These are phyloP conservation scores for Rhodamnia rubescens DNA, from an alignment of 345 rosid genomes.

Conservation along the genomic window DNA sequence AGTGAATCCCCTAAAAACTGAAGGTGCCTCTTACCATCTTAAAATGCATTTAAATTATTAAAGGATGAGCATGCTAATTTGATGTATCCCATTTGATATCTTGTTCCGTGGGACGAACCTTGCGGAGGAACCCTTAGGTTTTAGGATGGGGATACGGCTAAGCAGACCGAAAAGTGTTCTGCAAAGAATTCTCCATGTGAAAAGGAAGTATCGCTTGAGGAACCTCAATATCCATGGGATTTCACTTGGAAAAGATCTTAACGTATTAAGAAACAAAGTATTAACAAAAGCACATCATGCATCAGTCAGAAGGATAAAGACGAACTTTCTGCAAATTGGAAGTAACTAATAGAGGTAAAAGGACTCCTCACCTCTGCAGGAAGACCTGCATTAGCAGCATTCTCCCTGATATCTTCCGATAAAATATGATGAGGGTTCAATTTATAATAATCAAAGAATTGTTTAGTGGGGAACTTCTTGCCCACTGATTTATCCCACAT, in stretches of 20 bases:
- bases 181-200: no score
- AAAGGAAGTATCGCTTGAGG: no score
- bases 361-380: constrained; percentile 38
- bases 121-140: no score
- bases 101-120: no score
- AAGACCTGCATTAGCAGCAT: constrained; percentile 34
- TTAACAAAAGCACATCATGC: neutral
- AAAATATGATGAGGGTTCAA: constrained; percentile 32
- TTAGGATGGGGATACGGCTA: no score
- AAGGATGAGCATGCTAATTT: no score
- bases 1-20: neutral
- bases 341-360: neutral
- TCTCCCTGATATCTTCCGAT: constrained; percentile 50
- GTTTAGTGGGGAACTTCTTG: constrained; percentile 28
- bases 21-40: neutral
- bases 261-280: neutral
- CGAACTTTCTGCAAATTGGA: neutral
- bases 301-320: neutral
- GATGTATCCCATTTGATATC: no score
- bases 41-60: neutral
- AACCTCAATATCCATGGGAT: no score
- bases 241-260: neutral
- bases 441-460: constrained; percentile 50
- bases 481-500: constrained; percentile 62
- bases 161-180: no score